These are phyloP conservation scores for Penicillium psychrosexuale DNA, from an alignment of 2,329 filamentous ascomycete species.

Conservation along the genomic window DNA sequence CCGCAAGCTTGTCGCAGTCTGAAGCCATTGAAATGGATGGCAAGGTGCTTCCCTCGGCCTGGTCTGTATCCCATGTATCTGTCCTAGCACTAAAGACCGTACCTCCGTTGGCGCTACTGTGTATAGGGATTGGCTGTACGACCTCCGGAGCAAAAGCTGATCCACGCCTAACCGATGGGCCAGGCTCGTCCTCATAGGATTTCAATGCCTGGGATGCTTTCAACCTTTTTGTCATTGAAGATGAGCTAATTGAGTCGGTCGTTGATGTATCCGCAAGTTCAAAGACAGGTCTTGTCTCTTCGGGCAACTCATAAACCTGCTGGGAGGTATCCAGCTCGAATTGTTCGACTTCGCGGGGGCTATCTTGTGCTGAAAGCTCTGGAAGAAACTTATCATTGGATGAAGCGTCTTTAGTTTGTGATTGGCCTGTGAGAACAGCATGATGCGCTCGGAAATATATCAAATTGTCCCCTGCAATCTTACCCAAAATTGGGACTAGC, in stretches of 20 bases:
- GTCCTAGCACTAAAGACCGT: not conserved
- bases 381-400: slow-evolving; percentile 28
- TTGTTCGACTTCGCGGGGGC: slow-evolving; percentile 24
- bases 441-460: slow-evolving; percentile 57
- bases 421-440: slow-evolving; percentile 51
- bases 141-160: slow-evolving; percentile 49
- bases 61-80: not conserved
- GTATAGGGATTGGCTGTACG: slow-evolving; percentile 25
- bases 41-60: not conserved
- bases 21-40: slow-evolving; percentile 8
- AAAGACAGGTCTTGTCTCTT: slow-evolving; percentile 29
- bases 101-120: not conserved
- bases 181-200: slow-evolving; percentile 31
- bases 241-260: not conserved
- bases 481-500: slow-evolving; percentile 51
- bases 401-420: slow-evolving; percentile 30
- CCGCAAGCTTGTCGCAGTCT: slow-evolving; percentile 1
- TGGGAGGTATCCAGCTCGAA: slow-evolving; percentile 26
- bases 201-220: not conserved
- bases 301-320: slow-evolving; percentile 38
- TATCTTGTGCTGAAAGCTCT: slow-evolving; percentile 34
- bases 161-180: slow-evolving; percentile 36
- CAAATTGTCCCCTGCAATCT: slow-evolving; percentile 47
- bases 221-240: not conserved
- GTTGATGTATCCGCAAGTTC: slow-evolving; percentile 41